These are phyloP conservation scores for Lipomyces sp. DNA, from an alignment of 805 yeast species.

Conservation along the genomic window DNA sequence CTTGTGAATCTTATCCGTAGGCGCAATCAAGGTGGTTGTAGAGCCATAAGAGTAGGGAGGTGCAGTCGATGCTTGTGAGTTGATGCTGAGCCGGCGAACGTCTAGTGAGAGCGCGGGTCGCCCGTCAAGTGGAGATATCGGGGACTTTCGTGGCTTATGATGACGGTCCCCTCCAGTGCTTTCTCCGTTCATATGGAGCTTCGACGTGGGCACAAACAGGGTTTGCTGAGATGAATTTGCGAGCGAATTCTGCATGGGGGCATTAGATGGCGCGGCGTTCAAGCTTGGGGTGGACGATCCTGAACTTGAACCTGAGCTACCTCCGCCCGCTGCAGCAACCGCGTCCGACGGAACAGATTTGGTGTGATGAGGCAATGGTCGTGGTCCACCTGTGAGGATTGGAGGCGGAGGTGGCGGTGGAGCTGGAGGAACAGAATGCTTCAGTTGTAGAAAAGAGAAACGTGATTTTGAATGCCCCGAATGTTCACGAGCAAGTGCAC, in stretches of 20 bases:
- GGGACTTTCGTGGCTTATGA: conserved; percentile 15
- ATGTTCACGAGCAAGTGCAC: conserved; percentile 9
- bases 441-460: conserved; percentile 25
- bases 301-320: conserved; percentile 27
- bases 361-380: conserved; percentile 18
- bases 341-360: conserved; percentile 15
- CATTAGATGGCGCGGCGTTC: conserved; percentile 21
- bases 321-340: conserved; percentile 4
- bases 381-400: conserved; percentile 31
- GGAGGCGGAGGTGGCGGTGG: conserved; percentile 14
- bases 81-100: conserved; percentile 25
- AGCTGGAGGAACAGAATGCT: conserved; percentile 12
- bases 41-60: conserved; percentile 19
- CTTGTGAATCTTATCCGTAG: conserved; percentile 37
- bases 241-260: conserved; percentile 7
- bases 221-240: conserved; percentile 19
- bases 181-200: background rate
- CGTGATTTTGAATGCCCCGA: conserved; percentile 20
- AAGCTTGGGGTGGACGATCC: conserved; percentile 26
- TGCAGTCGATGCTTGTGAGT: conserved; percentile 22
- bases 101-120: conserved; percentile 10
- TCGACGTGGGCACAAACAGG: conserved; percentile 10
- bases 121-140: conserved; percentile 16
- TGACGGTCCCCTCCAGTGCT: background rate
- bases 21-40: background rate